Evolutionary conservation across 164 flowering plant species (phyloP).

Genomic region (Stephania japonica): DNA sequence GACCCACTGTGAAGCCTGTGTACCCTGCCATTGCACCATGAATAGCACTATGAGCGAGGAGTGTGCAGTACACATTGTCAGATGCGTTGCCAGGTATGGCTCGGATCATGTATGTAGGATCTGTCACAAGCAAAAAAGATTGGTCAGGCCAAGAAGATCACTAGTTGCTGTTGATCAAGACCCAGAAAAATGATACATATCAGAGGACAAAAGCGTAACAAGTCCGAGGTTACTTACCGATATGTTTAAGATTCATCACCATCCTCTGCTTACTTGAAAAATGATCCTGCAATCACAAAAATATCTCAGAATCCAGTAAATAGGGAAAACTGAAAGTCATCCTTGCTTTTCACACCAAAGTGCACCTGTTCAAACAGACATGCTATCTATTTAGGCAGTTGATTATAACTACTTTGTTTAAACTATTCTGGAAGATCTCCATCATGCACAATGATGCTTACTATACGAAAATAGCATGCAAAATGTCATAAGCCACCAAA

Average conservation of each 20-base stretch:
- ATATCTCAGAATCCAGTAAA: not conserved
- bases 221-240: conserved; percentile 41
- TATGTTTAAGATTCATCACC: conserved; percentile 71
- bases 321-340: not conserved
- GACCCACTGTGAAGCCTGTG: conserved; percentile 80
- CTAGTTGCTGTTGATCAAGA: conserved; percentile 3
- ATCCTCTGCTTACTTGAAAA: conserved; percentile 41
- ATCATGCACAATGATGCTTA: not conserved
- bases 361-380: too few species aligned
- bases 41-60: conserved; percentile 91
- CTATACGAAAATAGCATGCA: not conserved
- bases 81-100: conserved; percentile 95
- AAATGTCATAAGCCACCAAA: not conserved
- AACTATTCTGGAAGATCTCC: not conserved
- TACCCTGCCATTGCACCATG: conserved; percentile 99
- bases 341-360: not conserved
- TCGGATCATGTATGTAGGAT: conserved; percentile 98
- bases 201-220: not conserved
- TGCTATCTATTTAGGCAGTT: too few species aligned
- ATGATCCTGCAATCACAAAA: conserved; percentile 52
- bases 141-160: conserved; percentile 3
- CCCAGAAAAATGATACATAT: not conserved
- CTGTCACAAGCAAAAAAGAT: conserved; percentile 28
- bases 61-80: conserved; percentile 95
- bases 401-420: not conserved